Conservation (phyloP, 441 rosid genomes). For the Populus hybrid region DNA sequence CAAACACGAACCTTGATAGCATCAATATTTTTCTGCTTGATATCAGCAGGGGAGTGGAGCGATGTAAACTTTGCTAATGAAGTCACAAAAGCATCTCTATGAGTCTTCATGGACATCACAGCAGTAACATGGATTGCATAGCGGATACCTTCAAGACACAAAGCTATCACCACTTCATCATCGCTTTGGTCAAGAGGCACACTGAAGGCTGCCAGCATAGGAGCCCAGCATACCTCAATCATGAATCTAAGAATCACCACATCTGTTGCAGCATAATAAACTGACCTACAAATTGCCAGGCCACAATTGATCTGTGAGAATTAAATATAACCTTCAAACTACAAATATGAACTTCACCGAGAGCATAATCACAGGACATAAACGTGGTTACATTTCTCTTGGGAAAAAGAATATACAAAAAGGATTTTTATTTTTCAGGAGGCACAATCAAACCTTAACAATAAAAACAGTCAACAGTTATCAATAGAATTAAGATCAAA, state of each 20-base stretch:
- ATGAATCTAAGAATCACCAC: conserved; percentile 92
- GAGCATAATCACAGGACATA: neutral
- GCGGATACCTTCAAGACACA: conserved; percentile 96
- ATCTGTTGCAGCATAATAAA: conserved; percentile 96
- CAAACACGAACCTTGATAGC: conserved; percentile 77
- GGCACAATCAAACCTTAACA: neutral
- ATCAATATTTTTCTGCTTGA: conserved; percentile 87
- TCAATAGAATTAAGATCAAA: too few species aligned
- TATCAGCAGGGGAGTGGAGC: conserved; percentile 97
- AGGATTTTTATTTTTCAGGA: neutral
- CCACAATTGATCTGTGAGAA: conserved; percentile 24
- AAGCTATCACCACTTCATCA: conserved; percentile 66
- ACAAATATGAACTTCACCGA: neutral
- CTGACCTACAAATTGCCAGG: conserved; percentile 71
- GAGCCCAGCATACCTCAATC: conserved; percentile 99
- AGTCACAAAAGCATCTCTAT: conserved; percentile 99
- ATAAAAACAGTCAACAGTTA: too few species aligned
- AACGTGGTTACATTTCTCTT: neutral
- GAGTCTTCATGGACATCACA: conserved; percentile 98
- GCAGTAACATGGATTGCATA: conserved; percentile 94
- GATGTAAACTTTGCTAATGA: conserved; percentile 98
- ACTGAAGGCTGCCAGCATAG: conserved; percentile 99
- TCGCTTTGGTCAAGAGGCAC: conserved; percentile 99
- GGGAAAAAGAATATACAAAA: neutral
- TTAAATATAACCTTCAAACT: neutral